Percentiles rank a stretch among this genome's conserved stretches.
These are phyloP conservation scores for Bipolaris victoriae DNA, from an alignment of 2,329 filamentous ascomycete genomes.

Conservation along the genomic window DNA sequence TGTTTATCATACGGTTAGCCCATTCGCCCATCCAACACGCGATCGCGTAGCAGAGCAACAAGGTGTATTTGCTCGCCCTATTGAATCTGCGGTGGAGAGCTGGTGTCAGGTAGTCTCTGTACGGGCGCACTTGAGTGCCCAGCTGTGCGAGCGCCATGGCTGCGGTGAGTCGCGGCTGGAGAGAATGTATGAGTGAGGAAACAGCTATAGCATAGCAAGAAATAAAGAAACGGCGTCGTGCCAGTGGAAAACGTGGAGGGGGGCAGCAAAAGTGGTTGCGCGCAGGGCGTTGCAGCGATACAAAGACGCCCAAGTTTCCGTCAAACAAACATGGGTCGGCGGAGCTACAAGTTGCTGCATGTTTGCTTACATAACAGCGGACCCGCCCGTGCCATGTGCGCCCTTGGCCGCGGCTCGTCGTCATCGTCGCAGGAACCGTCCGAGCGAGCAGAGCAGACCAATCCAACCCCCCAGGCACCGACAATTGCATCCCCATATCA, in stretches of 20 bases:
- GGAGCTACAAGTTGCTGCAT: slow-evolving; percentile 19
- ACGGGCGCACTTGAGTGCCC: slow-evolving; percentile 63
- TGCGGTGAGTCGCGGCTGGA: slow-evolving; percentile 28
- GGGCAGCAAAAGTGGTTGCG: slow-evolving; percentile 8
- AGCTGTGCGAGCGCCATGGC: slow-evolving; percentile 35
- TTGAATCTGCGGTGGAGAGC: slow-evolving; percentile 86
- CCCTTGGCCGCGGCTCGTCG: slow-evolving; percentile 25
- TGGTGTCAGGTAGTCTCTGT: slow-evolving; percentile 90
- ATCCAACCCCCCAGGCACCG: slow-evolving; percentile 36
- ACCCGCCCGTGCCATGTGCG: slow-evolving; percentile 27
- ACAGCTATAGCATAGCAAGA: slow-evolving; percentile 34
- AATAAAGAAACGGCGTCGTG: slow-evolving; percentile 13
- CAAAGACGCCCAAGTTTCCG: slow-evolving; percentile 22
- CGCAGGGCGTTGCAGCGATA: slow-evolving; percentile 7
- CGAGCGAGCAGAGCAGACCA: slow-evolving; percentile 20
- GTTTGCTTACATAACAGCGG: slow-evolving; percentile 25
- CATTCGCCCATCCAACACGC: slow-evolving; percentile 72
- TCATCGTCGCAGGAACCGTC: slow-evolving; percentile 36
- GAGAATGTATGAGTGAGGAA: slow-evolving; percentile 30
- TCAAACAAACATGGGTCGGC: slow-evolving; percentile 37
- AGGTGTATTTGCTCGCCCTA: slow-evolving; percentile 72
- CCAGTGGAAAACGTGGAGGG: slow-evolving; percentile 4
- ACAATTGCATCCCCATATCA: slow-evolving; percentile 19
- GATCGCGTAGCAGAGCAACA: slow-evolving; percentile 74
- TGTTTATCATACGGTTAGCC: slow-evolving; percentile 63